Conservation (phyloP, 306 rosid species). For the Trifolium subterraneum region DNA sequence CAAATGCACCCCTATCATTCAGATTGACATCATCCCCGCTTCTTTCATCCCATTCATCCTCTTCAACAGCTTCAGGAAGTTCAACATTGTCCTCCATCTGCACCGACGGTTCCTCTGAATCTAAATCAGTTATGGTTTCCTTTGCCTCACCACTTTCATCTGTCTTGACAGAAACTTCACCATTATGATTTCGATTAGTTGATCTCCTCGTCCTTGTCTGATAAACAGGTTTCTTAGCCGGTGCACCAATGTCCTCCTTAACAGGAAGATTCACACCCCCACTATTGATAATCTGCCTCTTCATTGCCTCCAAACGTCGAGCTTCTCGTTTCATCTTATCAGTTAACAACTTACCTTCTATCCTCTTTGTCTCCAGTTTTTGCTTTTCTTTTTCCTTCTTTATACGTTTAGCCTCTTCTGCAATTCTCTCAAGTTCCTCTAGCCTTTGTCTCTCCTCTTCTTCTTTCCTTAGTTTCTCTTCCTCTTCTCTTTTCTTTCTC, state of each 20-base stretch:
- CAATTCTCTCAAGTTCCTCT: conserved; percentile 84
- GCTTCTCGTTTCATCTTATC: conserved; percentile 68
- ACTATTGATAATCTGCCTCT: conserved; percentile 70
- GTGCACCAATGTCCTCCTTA: conserved; percentile 66
- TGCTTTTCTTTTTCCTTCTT: conserved; percentile 90
- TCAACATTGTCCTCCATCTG: conserved; percentile 61
- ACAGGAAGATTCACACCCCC: conserved; percentile 57
- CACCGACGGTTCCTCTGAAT: conserved; percentile 46
- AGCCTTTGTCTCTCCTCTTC: conserved; percentile 80
- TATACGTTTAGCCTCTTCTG: conserved; percentile 78
- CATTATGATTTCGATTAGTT: conserved; percentile 60
- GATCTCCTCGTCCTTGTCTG: conserved; percentile 74
- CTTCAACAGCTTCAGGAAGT: conserved; percentile 61
- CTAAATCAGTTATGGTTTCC: conserved; percentile 54
- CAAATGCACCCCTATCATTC: conserved; percentile 69
- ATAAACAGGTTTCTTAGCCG: conserved; percentile 74
- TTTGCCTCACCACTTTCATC: conserved; percentile 60
- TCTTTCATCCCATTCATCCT: conserved; percentile 93
- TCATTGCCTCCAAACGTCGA: conserved; percentile 75
- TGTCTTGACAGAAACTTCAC: conserved; percentile 53
- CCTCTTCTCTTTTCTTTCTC: conserved; percentile 78
- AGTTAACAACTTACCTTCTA: no score
- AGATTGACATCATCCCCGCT: conserved; percentile 95
- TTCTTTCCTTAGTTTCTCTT: conserved; percentile 81
- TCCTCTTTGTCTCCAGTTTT: conserved; percentile 67